Evolutionary conservation across 1,284 basidiomycete genomes (phyloP), one percentile per base, ranked within the genome.

Genomic region (Apiotrichum domesticum): DNA sequence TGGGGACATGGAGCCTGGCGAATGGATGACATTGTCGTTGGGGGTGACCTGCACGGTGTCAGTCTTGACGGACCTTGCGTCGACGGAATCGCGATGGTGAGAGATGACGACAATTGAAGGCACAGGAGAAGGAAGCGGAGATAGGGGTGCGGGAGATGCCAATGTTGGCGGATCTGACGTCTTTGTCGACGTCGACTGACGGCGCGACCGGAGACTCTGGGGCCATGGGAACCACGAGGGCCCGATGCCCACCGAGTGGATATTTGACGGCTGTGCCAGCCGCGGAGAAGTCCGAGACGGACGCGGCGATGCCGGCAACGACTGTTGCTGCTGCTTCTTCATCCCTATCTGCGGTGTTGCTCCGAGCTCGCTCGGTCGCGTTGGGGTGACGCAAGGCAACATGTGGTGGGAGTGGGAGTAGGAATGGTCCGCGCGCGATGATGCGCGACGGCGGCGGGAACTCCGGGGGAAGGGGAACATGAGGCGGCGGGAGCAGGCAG

Each of bases 181-280:
- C 35, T 4, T 3, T 13, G 47, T 29, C 47, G 1, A 6, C 13
- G 14, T 6, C 34, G 33, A n/a, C 8, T 35, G 33, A 14, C 47
- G 47, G 35, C 47, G 35, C 35, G 47, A 49, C 35, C 40, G 37
- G 6, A 49, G 47, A 32, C 47, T 35, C 35, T 49, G 35, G n/a
- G 46, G 46, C 46, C 46, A 47, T 14, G 46, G 46, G 32, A 49
- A 49, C 47, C 47, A 49, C 6, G 47, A 49, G 35, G 47, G 35
- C 3, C 35, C 35, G 8, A 49, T 49, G 47, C 47, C 47, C 15
- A 49, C 47, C 35, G 47, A 15, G 15, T 39, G 35, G 4, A 35
- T 21, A 4, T 35, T 35, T 21, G 46, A 39, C 35, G 35, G 5
- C 35, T 21, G 47, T 13, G n/a, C 15, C 3, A 4, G 5, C 8